phyloP scores from a whole-genome alignment of 805 yeast genomes.

The Ogataea angusta region DNA sequence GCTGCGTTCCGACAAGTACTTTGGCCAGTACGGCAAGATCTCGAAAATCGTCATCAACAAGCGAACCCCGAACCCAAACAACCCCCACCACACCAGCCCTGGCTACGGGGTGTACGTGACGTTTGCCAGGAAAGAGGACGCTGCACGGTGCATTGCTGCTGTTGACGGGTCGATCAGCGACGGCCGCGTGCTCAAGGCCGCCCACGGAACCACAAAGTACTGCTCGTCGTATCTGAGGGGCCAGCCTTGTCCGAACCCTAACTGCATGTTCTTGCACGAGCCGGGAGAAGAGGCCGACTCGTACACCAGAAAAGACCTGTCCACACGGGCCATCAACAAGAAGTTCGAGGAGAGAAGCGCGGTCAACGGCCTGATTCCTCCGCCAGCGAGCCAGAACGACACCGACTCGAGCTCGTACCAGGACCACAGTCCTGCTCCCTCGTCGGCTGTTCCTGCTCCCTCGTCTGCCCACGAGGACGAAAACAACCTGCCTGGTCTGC shows the following conservation, averaged over 20 bases:
- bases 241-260: slow-evolving; percentile 95
- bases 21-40: slow-evolving; percentile 98
- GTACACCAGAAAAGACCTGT: slow-evolving; percentile 83
- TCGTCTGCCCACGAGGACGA: slow-evolving; percentile 16
- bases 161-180: slow-evolving; percentile 92
- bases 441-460: slow-evolving; percentile 1
- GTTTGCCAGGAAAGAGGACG: slow-evolving; percentile 90
- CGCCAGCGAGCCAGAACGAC: slow-evolving; percentile 13
- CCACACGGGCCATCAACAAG: slow-evolving; percentile 68
- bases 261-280: slow-evolving; percentile 98
- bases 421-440: slow-evolving; percentile 10
- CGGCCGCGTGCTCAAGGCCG: slow-evolving; percentile 86
- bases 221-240: slow-evolving; percentile 96
- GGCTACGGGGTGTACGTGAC: slow-evolving; percentile 97
- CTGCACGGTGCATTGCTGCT: slow-evolving; percentile 86
- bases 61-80: slow-evolving; percentile 49
- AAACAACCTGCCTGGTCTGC: slow-evolving; percentile 40
- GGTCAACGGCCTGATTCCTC: slow-evolving; percentile 34
- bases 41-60: slow-evolving; percentile 90
- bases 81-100: slow-evolving; percentile 45
- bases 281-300: slow-evolving; percentile 99
- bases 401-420: slow-evolving; percentile 5
- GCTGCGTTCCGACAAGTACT: slow-evolving; percentile 84
- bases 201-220: slow-evolving; percentile 97
- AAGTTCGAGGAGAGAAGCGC: slow-evolving; percentile 39